Evolutionary conservation across 2,329 filamentous ascomycete genomes (phyloP).

Genomic region (Aspergillus tamarii): DNA sequence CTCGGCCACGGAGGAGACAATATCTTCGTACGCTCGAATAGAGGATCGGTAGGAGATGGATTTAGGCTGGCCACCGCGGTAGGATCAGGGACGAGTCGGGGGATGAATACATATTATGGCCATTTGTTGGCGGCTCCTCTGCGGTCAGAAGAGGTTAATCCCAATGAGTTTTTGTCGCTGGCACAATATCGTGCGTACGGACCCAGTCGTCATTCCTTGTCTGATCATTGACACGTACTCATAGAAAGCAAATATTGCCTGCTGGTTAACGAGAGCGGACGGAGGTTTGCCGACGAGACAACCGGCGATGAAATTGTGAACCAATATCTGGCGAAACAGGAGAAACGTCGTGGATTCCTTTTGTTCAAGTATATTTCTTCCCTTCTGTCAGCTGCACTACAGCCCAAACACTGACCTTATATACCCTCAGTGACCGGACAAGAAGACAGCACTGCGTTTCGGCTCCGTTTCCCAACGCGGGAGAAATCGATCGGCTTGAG

Average conservation of each 20-base stretch:
- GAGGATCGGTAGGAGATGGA: conserved; percentile 31
- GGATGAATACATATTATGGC: conserved; percentile 33
- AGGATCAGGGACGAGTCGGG: conserved; percentile 30
- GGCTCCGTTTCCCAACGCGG: conserved; percentile 30
- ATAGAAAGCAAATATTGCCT: conserved; percentile 31
- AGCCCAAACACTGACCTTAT: background rate
- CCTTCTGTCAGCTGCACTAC: background rate
- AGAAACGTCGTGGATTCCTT: conserved; percentile 30
- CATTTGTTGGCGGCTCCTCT: conserved; percentile 31
- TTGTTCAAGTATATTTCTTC: conserved; percentile 24
- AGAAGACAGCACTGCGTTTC: conserved; percentile 25
- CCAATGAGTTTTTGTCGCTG: conserved; percentile 28
- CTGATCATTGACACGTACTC: background rate
- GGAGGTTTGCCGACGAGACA: conserved; percentile 29
- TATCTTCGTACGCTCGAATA: conserved; percentile 32
- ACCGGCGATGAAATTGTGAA: conserved; percentile 33
- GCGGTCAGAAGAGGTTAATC: conserved; percentile 24
- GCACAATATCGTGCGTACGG: conserved; percentile 30
- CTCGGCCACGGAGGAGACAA: conserved; percentile 28
- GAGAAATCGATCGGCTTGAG: conserved; percentile 30
- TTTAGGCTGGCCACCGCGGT: conserved; percentile 25
- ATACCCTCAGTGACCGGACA: conserved; percentile 24
- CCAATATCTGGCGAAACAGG: conserved; percentile 31
- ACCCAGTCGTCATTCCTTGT: background rate
- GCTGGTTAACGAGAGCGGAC: conserved; percentile 27